Evolutionary conservation across 2,329 filamentous ascomycete genomes (phyloP), one percentile per base, ranked within the genome.

Genomic region (Paecilomyces variotii): DNA sequence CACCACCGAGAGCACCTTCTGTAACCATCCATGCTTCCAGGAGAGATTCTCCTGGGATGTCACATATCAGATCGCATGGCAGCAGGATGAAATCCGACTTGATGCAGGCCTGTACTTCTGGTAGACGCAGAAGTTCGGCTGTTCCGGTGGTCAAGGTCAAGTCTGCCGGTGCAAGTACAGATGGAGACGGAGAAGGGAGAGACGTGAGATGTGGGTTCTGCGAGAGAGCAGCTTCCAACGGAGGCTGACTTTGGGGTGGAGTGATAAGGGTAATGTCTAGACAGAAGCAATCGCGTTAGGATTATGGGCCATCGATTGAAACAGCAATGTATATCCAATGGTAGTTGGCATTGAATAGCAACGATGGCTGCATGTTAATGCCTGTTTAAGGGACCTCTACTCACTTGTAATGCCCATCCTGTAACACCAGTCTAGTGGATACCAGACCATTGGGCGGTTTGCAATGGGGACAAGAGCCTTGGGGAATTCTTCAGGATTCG

Each of bases 21-120:
- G 89, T 86, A 30, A 92, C 85, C 88, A 97, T 92, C 91, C 94
- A 99, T 60, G 92, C 86, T 72, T 97, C 91, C 2, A 96, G 77
- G 25, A 97, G 80, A 62, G 87, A 85, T 66, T 91, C 88, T 11
- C 91, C 92, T 2, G 89, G 87, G 14, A 97, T 79, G 69, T 96
- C 92, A 71, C 91, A 97, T 45, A 99, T 86, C 5, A 99, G 80
- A 72, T 99, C 94, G 74, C 94, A 99, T 0, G 94, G 93, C 3
- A 99, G 79, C 2, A 97, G 84, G 27, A 97, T 78, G 69, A 99
- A 97, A 74, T 99, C 91, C 11, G 86, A 85, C 57, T 84, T 91
- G 66, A 99, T 85, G 6, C 86, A 81, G n/a, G 81, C 80, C 69
- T 88, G 87, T 52, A 97, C 85, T 71, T 96, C 89, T 0, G 90